Evolutionary conservation across 148 eudicot species (phyloP).

Genomic region (Fallopia convolvulus): DNA sequence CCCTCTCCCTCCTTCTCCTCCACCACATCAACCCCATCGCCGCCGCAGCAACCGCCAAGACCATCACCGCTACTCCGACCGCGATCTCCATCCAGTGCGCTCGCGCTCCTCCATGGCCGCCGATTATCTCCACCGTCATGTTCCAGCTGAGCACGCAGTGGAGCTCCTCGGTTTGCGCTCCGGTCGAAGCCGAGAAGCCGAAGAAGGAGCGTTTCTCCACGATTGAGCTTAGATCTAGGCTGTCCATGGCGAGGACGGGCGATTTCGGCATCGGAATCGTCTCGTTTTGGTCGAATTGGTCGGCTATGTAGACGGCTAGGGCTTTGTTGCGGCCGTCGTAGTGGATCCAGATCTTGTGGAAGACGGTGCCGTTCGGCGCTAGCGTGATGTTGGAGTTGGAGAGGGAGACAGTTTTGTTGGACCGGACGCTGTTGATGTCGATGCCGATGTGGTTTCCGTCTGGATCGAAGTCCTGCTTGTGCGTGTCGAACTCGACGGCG

Average conservation of each 20-base stretch:
- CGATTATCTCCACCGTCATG: slow-evolving; percentile 42
- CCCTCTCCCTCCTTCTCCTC: slow-evolving; percentile 12
- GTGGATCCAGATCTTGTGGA: slow-evolving; percentile 59
- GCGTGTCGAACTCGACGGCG: slow-evolving; percentile 77
- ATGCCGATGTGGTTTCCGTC: slow-evolving; percentile 71
- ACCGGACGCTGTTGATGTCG: slow-evolving; percentile 40
- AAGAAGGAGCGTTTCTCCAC: slow-evolving; percentile 49
- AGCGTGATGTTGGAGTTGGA: slow-evolving; percentile 31
- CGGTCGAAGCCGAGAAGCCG: slow-evolving; percentile 79
- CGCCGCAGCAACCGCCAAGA: not conserved
- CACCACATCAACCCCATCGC: slow-evolving; percentile 11
- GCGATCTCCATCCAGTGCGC: slow-evolving; percentile 11
- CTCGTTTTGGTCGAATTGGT: slow-evolving; percentile 8
- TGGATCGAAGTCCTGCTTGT: slow-evolving; percentile 47
- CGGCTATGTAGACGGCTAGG: slow-evolving; percentile 45
- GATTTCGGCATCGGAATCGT: slow-evolving; percentile 26
- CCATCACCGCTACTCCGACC: slow-evolving; percentile 14
- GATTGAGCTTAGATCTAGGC: slow-evolving; percentile 33
- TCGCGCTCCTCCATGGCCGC: not conserved
- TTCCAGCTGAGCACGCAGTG: slow-evolving; percentile 87
- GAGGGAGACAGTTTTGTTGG: slow-evolving; percentile 27
- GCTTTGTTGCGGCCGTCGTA: slow-evolving; percentile 44
- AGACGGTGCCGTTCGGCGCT: slow-evolving; percentile 31
- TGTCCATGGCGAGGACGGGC: slow-evolving; percentile 31
- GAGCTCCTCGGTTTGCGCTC: slow-evolving; percentile 30